Conservation (phyloP, 2,329 filamentous ascomycete genomes). For the Hypoxylon sp. region DNA sequence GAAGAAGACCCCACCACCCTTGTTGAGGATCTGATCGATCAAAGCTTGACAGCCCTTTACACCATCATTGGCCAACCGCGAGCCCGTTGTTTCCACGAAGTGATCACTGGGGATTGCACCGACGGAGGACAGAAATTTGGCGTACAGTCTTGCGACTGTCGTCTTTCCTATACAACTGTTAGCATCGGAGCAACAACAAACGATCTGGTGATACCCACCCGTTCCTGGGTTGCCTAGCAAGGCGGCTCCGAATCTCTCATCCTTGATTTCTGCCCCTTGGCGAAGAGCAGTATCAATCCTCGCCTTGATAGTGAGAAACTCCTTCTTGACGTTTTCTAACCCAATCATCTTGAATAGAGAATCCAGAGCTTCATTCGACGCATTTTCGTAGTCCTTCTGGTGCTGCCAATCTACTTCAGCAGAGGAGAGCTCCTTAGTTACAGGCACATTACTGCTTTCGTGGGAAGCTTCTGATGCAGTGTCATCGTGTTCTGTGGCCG, state of each 20-base stretch:
- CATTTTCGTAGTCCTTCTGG: conserved; percentile 63
- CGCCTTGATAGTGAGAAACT: conserved; percentile 67
- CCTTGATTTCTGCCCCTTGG: conserved; percentile 62
- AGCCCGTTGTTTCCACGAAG: conserved; percentile 77
- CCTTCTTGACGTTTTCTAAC: conserved; percentile 69
- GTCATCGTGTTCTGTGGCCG: conserved; percentile 1
- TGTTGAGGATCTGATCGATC: conserved; percentile 67
- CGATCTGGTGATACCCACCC: conserved; percentile 54
- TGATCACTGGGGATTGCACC: conserved; percentile 70
- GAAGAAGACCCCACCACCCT: conserved; percentile 77
- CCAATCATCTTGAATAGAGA: conserved; percentile 70
- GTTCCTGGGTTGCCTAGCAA: conserved; percentile 74
- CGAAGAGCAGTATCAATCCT: conserved; percentile 65
- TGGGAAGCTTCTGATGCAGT: conserved; percentile 12
- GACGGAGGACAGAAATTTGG: conserved; percentile 71
- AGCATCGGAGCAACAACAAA: background rate
- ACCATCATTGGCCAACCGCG: conserved; percentile 72
- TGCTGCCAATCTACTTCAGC: conserved; percentile 63
- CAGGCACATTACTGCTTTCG: background rate
- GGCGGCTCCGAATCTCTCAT: conserved; percentile 65
- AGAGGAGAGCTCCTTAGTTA: conserved; percentile 16
- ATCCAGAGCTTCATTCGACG: conserved; percentile 64
- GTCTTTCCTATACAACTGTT: conserved; percentile 69
- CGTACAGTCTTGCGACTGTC: conserved; percentile 79
- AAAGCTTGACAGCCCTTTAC: conserved; percentile 68